Evolutionary conservation across 2,329 filamentous ascomycete species (phyloP).

Genomic region (Phyllosticta paracitricarpa): DNA sequence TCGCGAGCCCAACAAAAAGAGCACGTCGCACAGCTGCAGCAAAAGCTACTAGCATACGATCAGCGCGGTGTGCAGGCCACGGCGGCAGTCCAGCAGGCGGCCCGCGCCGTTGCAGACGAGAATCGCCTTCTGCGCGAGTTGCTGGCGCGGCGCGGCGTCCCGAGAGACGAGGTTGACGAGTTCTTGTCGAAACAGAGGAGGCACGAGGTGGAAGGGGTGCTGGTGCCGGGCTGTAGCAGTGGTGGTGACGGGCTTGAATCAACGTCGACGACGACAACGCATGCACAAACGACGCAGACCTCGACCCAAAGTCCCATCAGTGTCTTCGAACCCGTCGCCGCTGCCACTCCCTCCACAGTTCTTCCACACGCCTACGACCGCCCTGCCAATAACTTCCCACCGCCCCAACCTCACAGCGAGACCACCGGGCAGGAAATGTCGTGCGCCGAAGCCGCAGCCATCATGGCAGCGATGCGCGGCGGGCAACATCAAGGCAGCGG

Average conservation of each 20-base stretch:
- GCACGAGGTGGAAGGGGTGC: too few species aligned
- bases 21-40: conserved; percentile 25
- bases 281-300: too few species aligned
- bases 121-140: conserved; percentile 39
- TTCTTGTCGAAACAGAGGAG: background rate
- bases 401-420: background rate
- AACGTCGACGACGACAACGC: too few species aligned
- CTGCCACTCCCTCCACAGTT: background rate
- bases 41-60: conserved; percentile 39
- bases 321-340: too few species aligned
- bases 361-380: background rate
- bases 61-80: conserved; percentile 40
- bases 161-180: background rate
- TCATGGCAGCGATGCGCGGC: background rate
- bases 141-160: conserved; percentile 17
- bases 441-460: background rate
- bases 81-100: conserved; percentile 45
- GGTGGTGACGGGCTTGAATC: too few species aligned
- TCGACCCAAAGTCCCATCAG: too few species aligned
- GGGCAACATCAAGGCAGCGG: background rate
- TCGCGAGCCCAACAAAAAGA: conserved; percentile 43
- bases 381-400: background rate
- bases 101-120: conserved; percentile 40
- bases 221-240: too few species aligned
- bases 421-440: background rate